Evolutionary conservation across 2,329 filamentous ascomycete species (phyloP).

Genomic region (Teratosphaeria pseudoeucalypti): DNA sequence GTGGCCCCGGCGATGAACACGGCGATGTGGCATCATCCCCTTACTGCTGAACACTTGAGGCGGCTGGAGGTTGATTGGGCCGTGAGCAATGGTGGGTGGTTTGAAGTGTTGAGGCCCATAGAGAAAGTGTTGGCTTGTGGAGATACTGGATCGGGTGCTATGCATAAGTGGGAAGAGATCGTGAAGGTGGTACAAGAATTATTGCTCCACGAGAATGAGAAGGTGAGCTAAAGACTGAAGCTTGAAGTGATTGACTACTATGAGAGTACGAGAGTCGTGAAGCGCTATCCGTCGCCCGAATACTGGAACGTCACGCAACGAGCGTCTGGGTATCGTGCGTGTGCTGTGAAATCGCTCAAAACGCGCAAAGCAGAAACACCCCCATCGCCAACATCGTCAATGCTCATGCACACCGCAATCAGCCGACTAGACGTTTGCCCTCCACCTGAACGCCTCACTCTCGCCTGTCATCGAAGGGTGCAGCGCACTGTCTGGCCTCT

Average conservation of each 20-base stretch:
- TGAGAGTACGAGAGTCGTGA: background rate
- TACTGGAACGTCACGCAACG: background rate
- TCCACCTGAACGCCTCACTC: constrained; percentile 24
- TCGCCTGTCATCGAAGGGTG: constrained; percentile 36
- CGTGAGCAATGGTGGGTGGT: constrained; percentile 37
- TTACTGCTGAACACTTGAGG: constrained; percentile 62
- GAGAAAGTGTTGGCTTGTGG: constrained; percentile 76
- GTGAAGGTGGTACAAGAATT: constrained; percentile 51
- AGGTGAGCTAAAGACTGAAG: background rate
- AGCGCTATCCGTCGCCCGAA: background rate
- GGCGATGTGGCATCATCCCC: constrained; percentile 78
- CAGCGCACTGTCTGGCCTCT: constrained; percentile 45
- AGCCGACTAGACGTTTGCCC: constrained; percentile 1
- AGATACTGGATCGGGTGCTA: constrained; percentile 70
- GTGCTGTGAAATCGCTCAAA: background rate
- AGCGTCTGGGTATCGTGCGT: constrained; percentile 2
- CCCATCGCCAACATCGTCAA: background rate
- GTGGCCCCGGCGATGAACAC: constrained; percentile 82
- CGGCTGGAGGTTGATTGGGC: constrained; percentile 69
- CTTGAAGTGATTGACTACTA: background rate
- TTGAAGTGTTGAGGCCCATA: constrained; percentile 62
- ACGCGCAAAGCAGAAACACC: background rate
- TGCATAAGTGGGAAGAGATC: constrained; percentile 72
- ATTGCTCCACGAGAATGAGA: constrained; percentile 11
- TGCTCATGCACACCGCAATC: background rate